Evolutionary conservation across 257 asterid genomes (phyloP).

Genomic region (Solanum chaucha): DNA sequence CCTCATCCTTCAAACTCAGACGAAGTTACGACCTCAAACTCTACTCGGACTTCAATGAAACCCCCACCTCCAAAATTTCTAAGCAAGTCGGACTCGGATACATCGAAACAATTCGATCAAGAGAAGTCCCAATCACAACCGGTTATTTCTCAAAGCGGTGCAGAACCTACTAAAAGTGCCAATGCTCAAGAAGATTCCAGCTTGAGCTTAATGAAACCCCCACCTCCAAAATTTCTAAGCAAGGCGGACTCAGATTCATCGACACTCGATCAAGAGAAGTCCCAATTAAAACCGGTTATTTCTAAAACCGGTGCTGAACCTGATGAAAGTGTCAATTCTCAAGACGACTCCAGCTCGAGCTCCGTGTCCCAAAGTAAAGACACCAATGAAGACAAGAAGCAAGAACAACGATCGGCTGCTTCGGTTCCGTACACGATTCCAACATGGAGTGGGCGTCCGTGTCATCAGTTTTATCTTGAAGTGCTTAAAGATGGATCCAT

Average conservation of each 20-base stretch:
- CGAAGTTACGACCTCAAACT: constrained; percentile 13
- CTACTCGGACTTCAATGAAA: constrained; percentile 13
- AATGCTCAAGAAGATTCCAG: constrained; percentile 1
- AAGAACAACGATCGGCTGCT: constrained; percentile 14
- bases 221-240: constrained; percentile 7
- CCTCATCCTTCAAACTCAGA: constrained; percentile 4
- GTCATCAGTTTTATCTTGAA: constrained; percentile 56
- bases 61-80: constrained; percentile 38
- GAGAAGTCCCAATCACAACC: constrained; percentile 6
- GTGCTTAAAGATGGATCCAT: constrained; percentile 84
- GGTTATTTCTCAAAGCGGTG: constrained; percentile 5
- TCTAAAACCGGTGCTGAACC: constrained; percentile 4
- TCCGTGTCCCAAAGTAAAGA: background rate
- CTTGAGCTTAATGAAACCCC: constrained; percentile 1
- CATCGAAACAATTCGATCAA: constrained; percentile 3
- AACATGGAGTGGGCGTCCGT: constrained; percentile 68
- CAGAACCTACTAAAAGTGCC: background rate
- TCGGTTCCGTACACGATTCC: constrained; percentile 74
- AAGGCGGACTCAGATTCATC: constrained; percentile 14
- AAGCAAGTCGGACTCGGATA: constrained; percentile 12
- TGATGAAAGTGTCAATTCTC: constrained; percentile 3
- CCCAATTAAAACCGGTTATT: constrained; percentile 7
- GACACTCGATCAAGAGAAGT: background rate
- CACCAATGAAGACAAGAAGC: constrained; percentile 14
- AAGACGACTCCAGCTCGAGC: constrained; percentile 2